phyloP scores from a whole-genome alignment of 148 eudicot species.

The Vaccinium vitisidaea region DNA sequence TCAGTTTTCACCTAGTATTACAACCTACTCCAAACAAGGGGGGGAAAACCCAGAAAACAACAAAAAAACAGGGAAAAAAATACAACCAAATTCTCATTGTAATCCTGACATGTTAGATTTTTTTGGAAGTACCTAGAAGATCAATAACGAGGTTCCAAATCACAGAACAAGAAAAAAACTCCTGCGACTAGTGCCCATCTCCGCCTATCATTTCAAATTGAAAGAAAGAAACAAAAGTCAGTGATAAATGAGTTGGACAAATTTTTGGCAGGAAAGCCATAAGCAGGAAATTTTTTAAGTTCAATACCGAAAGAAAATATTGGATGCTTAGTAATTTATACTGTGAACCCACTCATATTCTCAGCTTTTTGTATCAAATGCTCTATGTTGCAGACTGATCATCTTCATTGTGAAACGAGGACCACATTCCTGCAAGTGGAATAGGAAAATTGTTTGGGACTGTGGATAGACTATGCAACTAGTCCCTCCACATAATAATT shows the following conservation, averaged over 20 bases:
- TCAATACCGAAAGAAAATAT: neutral
- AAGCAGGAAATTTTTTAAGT: neutral
- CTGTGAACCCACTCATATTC: constrained; percentile 94
- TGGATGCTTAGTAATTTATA: constrained; percentile 32
- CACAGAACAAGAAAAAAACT: constrained; percentile 77
- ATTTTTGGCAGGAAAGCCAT: neutral
- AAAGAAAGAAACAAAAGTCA: constrained; percentile 6
- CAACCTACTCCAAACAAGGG: neutral
- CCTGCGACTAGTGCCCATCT: constrained; percentile 94
- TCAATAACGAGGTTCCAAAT: neutral
- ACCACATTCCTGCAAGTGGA: constrained; percentile 75
- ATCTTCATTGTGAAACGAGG: constrained; percentile 86
- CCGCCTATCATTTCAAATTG: constrained; percentile 49
- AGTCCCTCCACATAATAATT: neutral
- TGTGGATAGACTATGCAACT: neutral
- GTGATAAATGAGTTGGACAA: neutral
- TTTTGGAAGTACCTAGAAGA: neutral
- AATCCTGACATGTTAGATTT: neutral
- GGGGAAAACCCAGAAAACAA: too few species aligned
- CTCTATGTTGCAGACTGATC: constrained; percentile 76
- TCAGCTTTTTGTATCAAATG: constrained; percentile 79
- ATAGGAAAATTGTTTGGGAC: neutral
- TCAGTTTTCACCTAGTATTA: neutral
- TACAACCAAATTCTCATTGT: neutral
- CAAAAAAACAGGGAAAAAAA: neutral